Evolutionary conservation across 2,329 filamentous ascomycete genomes (phyloP).

Genomic region (Lachnellula cervina): DNA sequence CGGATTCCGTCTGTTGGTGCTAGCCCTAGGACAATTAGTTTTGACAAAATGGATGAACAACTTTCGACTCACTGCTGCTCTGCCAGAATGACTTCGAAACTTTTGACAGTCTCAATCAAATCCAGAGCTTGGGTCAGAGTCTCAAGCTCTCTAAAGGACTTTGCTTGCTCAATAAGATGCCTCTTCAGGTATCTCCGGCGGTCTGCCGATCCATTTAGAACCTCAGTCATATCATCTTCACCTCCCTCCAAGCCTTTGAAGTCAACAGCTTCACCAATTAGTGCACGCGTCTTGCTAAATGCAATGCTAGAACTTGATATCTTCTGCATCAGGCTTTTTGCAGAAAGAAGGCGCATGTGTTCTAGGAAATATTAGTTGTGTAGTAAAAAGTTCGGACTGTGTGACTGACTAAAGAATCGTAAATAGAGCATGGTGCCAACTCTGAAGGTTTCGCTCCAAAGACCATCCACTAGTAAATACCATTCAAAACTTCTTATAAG

Average conservation of each 20-base stretch:
- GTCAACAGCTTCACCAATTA: conserved; percentile 38
- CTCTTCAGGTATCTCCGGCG: conserved; percentile 28
- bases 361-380: conserved; percentile 31
- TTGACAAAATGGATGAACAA: background rate
- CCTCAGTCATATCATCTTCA: conserved; percentile 26
- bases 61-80: conserved; percentile 18
- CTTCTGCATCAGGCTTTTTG: conserved; percentile 46
- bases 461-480: conserved; percentile 69
- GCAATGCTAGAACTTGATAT: conserved; percentile 43
- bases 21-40: background rate
- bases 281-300: conserved; percentile 31
- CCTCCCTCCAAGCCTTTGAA: conserved; percentile 24
- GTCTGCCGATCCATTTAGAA: conserved; percentile 34
- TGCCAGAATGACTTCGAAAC: conserved; percentile 13
- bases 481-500: conserved; percentile 81
- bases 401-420: conserved; percentile 71
- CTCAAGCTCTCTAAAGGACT: conserved; percentile 65
- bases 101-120: conserved; percentile 58
- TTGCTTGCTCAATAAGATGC: conserved; percentile 47
- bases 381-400: background rate
- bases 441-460: conserved; percentile 66
- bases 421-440: conserved; percentile 72
- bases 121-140: conserved; percentile 61
- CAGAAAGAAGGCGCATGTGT: conserved; percentile 45
- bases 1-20: conserved; percentile 30